Percentiles rank a stretch among this genome's conserved stretches.
Conservation (phyloP, 805 yeast species). For the Myxozyma sirexii region DNA sequence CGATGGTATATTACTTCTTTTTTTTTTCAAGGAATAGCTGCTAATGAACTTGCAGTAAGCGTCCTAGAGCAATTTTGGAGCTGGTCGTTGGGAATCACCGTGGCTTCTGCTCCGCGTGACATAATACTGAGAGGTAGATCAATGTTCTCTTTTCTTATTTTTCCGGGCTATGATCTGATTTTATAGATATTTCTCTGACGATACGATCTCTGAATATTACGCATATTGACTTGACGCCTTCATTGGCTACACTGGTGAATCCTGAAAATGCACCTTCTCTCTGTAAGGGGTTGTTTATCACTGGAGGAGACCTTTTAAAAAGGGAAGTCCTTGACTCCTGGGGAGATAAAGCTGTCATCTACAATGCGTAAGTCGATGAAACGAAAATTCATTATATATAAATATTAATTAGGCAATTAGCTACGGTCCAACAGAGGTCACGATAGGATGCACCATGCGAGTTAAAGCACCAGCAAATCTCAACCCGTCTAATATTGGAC, state of each 20-base stretch:
- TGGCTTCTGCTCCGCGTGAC: slow-evolving; percentile 35
- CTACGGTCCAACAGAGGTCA: slow-evolving; percentile 39
- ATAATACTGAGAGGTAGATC: slow-evolving; percentile 29
- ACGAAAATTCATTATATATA: not conserved
- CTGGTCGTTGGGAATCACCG: slow-evolving; percentile 37
- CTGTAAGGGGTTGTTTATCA: slow-evolving; percentile 36
- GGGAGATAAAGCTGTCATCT: slow-evolving; percentile 35
- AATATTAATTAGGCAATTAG: not conserved
- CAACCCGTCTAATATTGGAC: slow-evolving; percentile 36
- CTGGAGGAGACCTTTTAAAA: slow-evolving; percentile 38
- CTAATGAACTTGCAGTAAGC: slow-evolving; percentile 23
- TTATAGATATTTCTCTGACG: slow-evolving; percentile 26
- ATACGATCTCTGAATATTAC: slow-evolving; percentile 30
- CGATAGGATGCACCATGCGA: slow-evolving; percentile 38
- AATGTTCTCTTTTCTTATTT: no score
- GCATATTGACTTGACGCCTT: slow-evolving; percentile 38
- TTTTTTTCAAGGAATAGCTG: not conserved
- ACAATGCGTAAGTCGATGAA: slow-evolving; percentile 32
- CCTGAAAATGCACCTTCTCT: slow-evolving; percentile 55
- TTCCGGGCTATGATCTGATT: not conserved
- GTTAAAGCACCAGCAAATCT: slow-evolving; percentile 30
- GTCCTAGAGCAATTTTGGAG: slow-evolving; percentile 39
- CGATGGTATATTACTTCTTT: slow-evolving; percentile 23
- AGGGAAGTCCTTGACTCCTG: slow-evolving; percentile 36
- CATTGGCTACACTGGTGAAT: slow-evolving; percentile 79